Evolutionary conservation across 257 asterid genomes (phyloP).

Genomic region (Jasminum sambac): DNA sequence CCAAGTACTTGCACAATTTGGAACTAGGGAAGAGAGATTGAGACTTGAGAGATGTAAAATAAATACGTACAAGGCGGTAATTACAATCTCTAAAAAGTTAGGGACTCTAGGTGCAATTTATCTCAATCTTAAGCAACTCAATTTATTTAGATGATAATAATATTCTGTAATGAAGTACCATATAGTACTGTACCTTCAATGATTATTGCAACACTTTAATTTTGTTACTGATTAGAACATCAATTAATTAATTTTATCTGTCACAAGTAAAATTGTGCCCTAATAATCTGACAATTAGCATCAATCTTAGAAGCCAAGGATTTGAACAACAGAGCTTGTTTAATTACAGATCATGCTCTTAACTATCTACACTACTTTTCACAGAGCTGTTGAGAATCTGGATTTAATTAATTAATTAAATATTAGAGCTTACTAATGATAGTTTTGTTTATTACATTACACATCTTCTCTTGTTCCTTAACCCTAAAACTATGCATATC

Average conservation of each 20-base stretch:
- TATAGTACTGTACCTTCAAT: not conserved
- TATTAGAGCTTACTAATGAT: slow-evolving; percentile 4
- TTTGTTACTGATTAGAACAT: slow-evolving; percentile 30
- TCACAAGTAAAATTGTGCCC: slow-evolving; percentile 36
- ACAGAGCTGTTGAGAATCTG: slow-evolving; percentile 6
- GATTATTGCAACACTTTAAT: slow-evolving; percentile 15
- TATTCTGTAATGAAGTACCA: not conserved
- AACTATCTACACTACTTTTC: not conserved
- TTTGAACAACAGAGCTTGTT: slow-evolving; percentile 31
- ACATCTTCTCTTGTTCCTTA: slow-evolving; percentile 24
- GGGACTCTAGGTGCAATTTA: no score
- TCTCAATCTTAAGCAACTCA: not conserved
- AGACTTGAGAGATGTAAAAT: no score
- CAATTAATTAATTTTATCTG: slow-evolving; percentile 37
- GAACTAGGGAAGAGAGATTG: no score
- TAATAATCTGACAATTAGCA: slow-evolving; percentile 31
- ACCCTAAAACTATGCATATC: slow-evolving; percentile 37
- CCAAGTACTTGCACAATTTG: no score
- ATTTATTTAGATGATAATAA: not conserved
- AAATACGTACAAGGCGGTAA: no score
- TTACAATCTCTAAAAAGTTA: no score
- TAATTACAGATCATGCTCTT: slow-evolving; percentile 24
- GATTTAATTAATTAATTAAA: not conserved
- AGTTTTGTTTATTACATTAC: slow-evolving; percentile 12
- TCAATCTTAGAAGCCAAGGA: slow-evolving; percentile 30